These are phyloP conservation scores for Camellia lanceoleosa DNA, from an alignment of 148 eudicot species.

Conservation along the genomic window DNA sequence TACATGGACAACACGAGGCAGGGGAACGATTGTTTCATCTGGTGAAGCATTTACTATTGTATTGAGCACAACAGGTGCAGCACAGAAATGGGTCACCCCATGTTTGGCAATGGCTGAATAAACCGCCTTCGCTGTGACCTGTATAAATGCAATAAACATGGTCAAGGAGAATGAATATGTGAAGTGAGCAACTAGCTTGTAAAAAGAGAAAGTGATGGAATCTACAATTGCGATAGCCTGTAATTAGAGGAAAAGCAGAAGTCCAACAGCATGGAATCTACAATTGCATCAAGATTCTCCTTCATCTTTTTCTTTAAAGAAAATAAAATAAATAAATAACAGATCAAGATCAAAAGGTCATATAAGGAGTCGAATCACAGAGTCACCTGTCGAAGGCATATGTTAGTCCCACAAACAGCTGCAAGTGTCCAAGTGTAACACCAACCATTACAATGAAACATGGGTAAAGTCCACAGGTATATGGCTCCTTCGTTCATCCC, in stretches of 20 bases:
- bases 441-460: slow-evolving; percentile 99
- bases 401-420: slow-evolving; percentile 85
- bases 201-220: not conserved
- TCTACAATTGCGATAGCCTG: not conserved
- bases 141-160: not conserved
- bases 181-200: not conserved
- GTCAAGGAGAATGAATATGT: not conserved
- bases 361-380: not conserved
- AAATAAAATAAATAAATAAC: not conserved
- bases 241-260: not conserved
- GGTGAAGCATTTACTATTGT: slow-evolving; percentile 68
- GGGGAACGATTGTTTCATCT: slow-evolving; percentile 65
- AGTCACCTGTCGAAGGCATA: slow-evolving; percentile 93
- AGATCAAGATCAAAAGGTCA: not conserved
- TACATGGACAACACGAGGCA: slow-evolving; percentile 68
- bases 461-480: slow-evolving; percentile 92
- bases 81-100: slow-evolving; percentile 90
- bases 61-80: slow-evolving; percentile 97
- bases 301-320: not conserved
- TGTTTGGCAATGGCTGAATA: slow-evolving; percentile 73
- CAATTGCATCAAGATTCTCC: not conserved
- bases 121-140: slow-evolving; percentile 79
- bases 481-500: slow-evolving; percentile 78
- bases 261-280: not conserved
- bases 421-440: slow-evolving; percentile 94